These are phyloP conservation scores for Lyophyllum semitale DNA, from an alignment of 768 basidiomycete genomes.

Conservation along the genomic window DNA sequence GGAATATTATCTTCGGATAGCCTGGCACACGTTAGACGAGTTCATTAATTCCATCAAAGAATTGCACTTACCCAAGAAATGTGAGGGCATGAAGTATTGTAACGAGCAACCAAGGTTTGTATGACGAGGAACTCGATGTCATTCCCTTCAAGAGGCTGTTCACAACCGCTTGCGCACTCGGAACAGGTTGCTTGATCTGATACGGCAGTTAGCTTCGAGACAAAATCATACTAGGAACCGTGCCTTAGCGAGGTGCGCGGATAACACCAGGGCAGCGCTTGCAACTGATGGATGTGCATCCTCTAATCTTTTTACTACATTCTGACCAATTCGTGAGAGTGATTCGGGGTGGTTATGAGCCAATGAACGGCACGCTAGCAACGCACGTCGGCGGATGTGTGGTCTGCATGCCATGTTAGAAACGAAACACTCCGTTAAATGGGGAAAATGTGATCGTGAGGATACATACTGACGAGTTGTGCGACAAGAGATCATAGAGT, in stretches of 20 bases:
- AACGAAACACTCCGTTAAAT: conserved; percentile 7
- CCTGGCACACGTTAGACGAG: conserved; percentile 7
- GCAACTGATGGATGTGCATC: conserved; percentile 48
- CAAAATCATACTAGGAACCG: neutral
- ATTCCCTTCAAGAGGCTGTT: conserved; percentile 11
- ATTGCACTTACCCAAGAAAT: conserved; percentile 31
- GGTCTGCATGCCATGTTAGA: conserved; percentile 38
- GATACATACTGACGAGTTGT: conserved; percentile 70
- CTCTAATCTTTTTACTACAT: conserved; percentile 39
- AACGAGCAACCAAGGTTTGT: conserved; percentile 18
- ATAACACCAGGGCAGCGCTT: conserved; percentile 44
- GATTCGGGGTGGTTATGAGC: conserved; percentile 47
- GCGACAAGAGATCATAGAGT: conserved; percentile 65
- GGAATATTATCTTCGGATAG: conserved; percentile 23
- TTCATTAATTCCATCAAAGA: neutral
- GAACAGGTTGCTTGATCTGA: conserved; percentile 1
- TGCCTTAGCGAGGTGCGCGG: conserved; percentile 26
- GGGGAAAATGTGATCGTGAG: conserved; percentile 1
- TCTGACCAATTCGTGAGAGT: conserved; percentile 41
- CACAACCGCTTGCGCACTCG: conserved; percentile 1
- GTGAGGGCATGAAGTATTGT: conserved; percentile 26
- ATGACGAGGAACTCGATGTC: neutral
- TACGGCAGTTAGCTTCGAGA: neutral
- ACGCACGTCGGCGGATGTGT: conserved; percentile 60
- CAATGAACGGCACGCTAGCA: conserved; percentile 59